Base-by-base conservation (phyloP, 2,329 filamentous ascomycete species). In the Scytalidium lignicola region DNA sequence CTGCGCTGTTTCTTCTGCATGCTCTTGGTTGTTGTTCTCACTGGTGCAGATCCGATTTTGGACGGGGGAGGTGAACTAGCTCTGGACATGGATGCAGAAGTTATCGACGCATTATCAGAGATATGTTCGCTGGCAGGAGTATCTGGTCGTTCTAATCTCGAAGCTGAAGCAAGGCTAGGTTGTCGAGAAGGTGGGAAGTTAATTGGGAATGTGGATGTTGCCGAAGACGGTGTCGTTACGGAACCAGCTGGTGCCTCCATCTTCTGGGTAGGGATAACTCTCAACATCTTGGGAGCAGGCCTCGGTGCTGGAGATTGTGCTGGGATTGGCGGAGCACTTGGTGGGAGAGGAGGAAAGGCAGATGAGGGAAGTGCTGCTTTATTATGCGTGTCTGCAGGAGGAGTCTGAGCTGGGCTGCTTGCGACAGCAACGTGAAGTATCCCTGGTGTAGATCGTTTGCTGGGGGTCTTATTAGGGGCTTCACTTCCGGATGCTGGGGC, bases 1-100 rank as follows among this genome's bases (percentile, higher is more conserved):
- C 83, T 85, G 54, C 84, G 80, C 60, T 88, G 81, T 66, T 91
- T 92, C 63, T 86, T 86, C 62, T 86, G 80, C 63, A 88, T 85
- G 59, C 83, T 90, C 71, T 90, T 91, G 8, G 87, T 90, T 42
- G 85, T 87, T 19, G 73, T 71, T 51, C 86, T 76, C 2, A 88
- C 74, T 13, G 85, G 82, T 3, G 86, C 85, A 43, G 82, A 81
- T 3, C 87, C 86, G 43, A 90, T 72, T 58, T 77, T 85, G 3
- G 74, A 71, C 23, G 78, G 78, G 7, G 84, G 85, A 3, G 88
- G 87, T 3, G 87, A 90, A 61, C 76, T 87, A 15, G 86, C 81
- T 41, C 87, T 79, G 13, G 88, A 88, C 28, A 86, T 69, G 2
- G 86, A 88, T 2, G 82, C 76, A 15, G 88, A 91, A 3, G 88